Evolutionary conservation across 169 alveolate species (phyloP), one percentile per base, ranked within the genome.

Genomic region (Sarcocystis neurona): DNA sequence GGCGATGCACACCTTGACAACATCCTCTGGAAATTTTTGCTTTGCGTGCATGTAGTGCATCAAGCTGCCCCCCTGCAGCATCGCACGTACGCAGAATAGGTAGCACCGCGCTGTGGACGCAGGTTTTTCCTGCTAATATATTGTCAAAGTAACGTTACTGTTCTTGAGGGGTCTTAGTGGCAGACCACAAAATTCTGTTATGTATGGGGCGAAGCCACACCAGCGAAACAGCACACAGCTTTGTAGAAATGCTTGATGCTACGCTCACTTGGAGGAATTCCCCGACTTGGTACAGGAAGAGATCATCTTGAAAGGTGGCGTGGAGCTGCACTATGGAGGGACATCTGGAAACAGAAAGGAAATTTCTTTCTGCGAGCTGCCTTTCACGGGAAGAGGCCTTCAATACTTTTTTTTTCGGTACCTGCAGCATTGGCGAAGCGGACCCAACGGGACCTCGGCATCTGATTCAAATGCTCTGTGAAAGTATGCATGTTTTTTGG

Each of bases 11-110:
- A 97, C 93, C 84, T 94, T 96, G n/a, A 98, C 96, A 27, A 93
- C 97, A 23, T 89, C 85, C 89, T 97, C 98, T 44, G 96, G 93
- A 72, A 97, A 92, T 30, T 96, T 94, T 78, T 96, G 97, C 88
- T 92, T 92, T 50, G 93, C 94, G 88, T 94, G 93, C 75, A 96
- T 87, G 60, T 95, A 84, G 32, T 96, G 90, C 97, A 96, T 95
- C 60, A 96, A 90, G 89, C 96, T 97, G 0, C 98, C 98, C 3
- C 98, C 98, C 23, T 95, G 95, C 89, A 96, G 92, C 75, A n/a
- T n/a, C n/a, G n/a, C n/a, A n/a, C n/a, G n/a, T n/a, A n/a, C n/a
- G n/a, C n/a, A n/a, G n/a, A n/a, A n/a, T n/a, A n/a, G n/a, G n/a
- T n/a, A n/a, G n/a, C n/a, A n/a, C n/a, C n/a, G n/a, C n/a, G n/a